A percentile compares a stretch with the other conserved stretches of the same genome.
These are phyloP conservation scores for Fusarium multiceps DNA, from an alignment of 2,329 filamentous ascomycete species.

Conservation along the genomic window DNA sequence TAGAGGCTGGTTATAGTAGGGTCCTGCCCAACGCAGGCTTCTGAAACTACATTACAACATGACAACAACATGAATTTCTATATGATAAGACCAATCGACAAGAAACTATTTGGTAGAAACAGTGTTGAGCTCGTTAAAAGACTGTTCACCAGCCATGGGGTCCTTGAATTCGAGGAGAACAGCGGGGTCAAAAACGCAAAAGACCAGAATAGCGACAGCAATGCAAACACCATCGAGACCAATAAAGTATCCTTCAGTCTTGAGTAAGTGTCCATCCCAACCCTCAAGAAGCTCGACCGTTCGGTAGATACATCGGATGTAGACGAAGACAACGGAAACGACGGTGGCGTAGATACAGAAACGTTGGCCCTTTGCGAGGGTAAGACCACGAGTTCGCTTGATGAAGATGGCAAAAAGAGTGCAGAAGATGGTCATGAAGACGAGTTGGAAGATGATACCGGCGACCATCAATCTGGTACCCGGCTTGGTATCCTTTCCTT, in stretches of 20 bases:
- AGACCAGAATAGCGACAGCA: constrained; percentile 54
- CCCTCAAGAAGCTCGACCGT: constrained; percentile 62
- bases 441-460: constrained; percentile 62
- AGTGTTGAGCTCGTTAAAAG: constrained; percentile 20
- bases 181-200: constrained; percentile 54
- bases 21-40: too few relatives aligned
- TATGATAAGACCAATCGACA: background rate
- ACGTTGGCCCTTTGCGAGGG: constrained; percentile 46
- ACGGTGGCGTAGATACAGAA: constrained; percentile 52
- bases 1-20: too few relatives aligned
- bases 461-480: constrained; percentile 62
- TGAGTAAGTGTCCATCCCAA: constrained; percentile 62
- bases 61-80: background rate
- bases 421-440: constrained; percentile 60
- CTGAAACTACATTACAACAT: background rate
- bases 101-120: background rate
- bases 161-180: constrained; percentile 7
- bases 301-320: constrained; percentile 61
- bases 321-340: constrained; percentile 57
- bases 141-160: background rate
- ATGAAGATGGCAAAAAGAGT: constrained; percentile 54
- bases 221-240: constrained; percentile 62
- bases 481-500: constrained; percentile 51
- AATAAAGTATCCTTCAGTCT: constrained; percentile 61
- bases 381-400: constrained; percentile 49